Evolutionary conservation across 768 basidiomycete genomes (phyloP), one percentile per base, ranked within the genome.

Genomic region (Suillus americanus): DNA sequence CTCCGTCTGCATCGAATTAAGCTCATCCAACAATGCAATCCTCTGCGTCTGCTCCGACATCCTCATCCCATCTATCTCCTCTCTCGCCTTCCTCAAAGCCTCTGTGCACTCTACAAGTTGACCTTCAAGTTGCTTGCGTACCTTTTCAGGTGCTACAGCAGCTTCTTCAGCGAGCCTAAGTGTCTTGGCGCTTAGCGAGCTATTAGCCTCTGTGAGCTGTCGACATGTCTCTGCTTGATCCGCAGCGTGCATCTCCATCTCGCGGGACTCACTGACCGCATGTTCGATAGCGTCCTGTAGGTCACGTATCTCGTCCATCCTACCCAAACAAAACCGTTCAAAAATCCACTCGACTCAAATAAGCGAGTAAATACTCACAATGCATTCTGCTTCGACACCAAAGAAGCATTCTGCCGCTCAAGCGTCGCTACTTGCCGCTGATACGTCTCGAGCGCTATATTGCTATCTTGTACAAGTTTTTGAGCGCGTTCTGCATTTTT

Each of bases 401-500:
- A 73, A 10, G 74, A 67, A 68, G 83, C 74, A 68, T 93, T 88
- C 63, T 91, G 83, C 70, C 93, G 91, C 71, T 95, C 93, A 63
- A 97, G 80, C 28, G 82, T 85, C 70, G 84, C 83, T 4, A 96
- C 89, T 72, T 97, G 94, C 77, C 89, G 90, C 80, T 97, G 92
- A 72, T 97, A 97, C 20, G 90, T 94, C 80, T 94, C 93, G 48
- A 97, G 77, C 30, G 90, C 92, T 23, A 72, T 75, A 65, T 86
- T 88, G 46, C 90, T 91, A 60, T 95, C 95, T 74, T 90, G 89
- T 4, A 93, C 92, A 35, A 97, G 83, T 76, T 94, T 94, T 81
- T 95, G 91, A 25, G 94, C 95, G 57, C 94, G 83, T 71, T 94
- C 94, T 23, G 94, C 94, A 72, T 95, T 95, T 79, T 89, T 91